These are phyloP conservation scores for Evernia prunastri DNA, from an alignment of 495 filamentous ascomycete genomes.

Conservation along the genomic window DNA sequence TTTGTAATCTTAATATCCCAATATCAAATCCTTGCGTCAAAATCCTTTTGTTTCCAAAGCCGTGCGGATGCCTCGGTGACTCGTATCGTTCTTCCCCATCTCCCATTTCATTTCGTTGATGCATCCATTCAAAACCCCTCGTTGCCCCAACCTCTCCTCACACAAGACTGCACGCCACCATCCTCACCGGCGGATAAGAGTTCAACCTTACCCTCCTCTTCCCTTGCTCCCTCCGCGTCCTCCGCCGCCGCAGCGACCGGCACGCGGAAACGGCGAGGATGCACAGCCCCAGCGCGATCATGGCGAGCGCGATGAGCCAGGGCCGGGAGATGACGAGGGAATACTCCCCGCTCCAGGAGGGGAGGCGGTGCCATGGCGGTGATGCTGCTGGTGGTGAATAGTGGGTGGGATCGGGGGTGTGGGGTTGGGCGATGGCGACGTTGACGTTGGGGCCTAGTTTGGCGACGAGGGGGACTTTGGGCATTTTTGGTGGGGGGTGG, in stretches of 20 bases:
- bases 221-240: neutral
- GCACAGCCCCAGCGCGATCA: neutral
- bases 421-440: neutral
- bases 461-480: neutral
- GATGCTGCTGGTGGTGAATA: neutral
- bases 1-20: neutral
- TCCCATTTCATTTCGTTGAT: too few species aligned
- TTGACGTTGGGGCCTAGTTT: neutral
- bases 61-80: neutral
- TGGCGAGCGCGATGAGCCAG: neutral
- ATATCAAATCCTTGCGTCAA: neutral
- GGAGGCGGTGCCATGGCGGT: neutral
- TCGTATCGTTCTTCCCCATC: neutral
- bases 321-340: neutral
- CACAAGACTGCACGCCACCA: neutral
- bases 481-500: neutral
- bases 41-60: neutral
- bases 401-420: neutral
- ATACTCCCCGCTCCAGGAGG: neutral
- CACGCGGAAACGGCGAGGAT: neutral
- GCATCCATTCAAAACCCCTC: too few species aligned
- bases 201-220: neutral
- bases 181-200: neutral
- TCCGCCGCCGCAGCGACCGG: too few species aligned
- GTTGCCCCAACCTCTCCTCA: neutral